These are phyloP conservation scores for Albatrellus ellisii DNA, from an alignment of 768 basidiomycete genomes.

Conservation along the genomic window DNA sequence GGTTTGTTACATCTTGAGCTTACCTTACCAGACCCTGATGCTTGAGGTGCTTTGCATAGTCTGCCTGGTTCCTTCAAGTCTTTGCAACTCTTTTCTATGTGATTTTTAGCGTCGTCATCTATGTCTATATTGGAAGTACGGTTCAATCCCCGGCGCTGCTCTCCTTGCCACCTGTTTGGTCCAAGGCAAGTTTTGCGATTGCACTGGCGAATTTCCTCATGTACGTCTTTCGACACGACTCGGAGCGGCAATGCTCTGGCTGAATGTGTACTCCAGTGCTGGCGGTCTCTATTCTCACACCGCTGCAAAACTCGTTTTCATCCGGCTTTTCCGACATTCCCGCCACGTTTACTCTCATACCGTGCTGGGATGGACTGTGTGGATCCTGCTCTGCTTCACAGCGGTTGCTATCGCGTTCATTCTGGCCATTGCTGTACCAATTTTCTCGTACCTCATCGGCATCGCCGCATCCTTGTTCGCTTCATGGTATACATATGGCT, in stretches of 20 bases:
- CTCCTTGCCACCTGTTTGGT: slow-evolving; percentile 35
- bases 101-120: slow-evolving; percentile 28
- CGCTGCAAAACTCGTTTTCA: slow-evolving; percentile 39
- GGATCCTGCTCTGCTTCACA: slow-evolving; percentile 30
- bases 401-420: slow-evolving; percentile 30
- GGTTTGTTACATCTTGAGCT: slow-evolving; percentile 19
- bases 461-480: slow-evolving; percentile 41
- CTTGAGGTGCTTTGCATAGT: slow-evolving; percentile 17
- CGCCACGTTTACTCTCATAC: slow-evolving; percentile 39
- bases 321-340: slow-evolving; percentile 35
- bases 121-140: slow-evolving; percentile 33
- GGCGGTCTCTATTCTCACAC: slow-evolving; percentile 36
- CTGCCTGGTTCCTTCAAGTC: slow-evolving; percentile 41
- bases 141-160: slow-evolving; percentile 33
- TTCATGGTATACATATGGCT: slow-evolving; percentile 45
- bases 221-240: slow-evolving; percentile 17
- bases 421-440: slow-evolving; percentile 37
- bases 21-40: background rate
- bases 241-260: background rate
- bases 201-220: slow-evolving; percentile 39
- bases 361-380: slow-evolving; percentile 33
- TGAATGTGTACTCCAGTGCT: slow-evolving; percentile 18
- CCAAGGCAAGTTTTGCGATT: slow-evolving; percentile 35
- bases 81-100: slow-evolving; percentile 39
- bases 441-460: slow-evolving; percentile 41